Conservation (phyloP, 805 yeast species). For the Suhomyces sp. region DNA sequence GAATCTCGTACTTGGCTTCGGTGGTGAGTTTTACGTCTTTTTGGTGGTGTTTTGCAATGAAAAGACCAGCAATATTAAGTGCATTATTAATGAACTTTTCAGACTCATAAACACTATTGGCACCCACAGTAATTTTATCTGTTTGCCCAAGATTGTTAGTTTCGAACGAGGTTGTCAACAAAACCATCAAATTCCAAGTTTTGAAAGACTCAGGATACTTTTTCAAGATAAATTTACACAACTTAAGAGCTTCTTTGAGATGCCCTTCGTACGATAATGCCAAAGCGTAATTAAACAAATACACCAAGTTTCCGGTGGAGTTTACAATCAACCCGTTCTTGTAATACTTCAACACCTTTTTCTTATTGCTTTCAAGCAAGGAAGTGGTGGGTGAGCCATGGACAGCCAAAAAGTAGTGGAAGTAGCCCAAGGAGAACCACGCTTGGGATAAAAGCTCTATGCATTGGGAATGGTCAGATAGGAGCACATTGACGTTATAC, state of each 20-base stretch:
- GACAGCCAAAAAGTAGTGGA: slow-evolving; percentile 25
- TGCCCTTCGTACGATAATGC: slow-evolving; percentile 44
- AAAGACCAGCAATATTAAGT: slow-evolving; percentile 40
- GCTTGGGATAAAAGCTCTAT: slow-evolving; percentile 30
- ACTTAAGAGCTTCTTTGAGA: slow-evolving; percentile 41
- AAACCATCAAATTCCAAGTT: slow-evolving; percentile 65
- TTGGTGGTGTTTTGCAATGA: slow-evolving; percentile 26
- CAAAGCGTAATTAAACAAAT: slow-evolving; percentile 47
- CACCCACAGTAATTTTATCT: no score
- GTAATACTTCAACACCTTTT: slow-evolving; percentile 21
- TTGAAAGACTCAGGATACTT: slow-evolving; percentile 54
- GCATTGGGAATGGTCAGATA: slow-evolving; percentile 25
- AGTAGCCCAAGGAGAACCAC: slow-evolving; percentile 38
- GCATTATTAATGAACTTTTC: slow-evolving; percentile 56
- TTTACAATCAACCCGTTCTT: slow-evolving; percentile 37
- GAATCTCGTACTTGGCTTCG: slow-evolving; percentile 45
- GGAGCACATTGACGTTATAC: slow-evolving; percentile 31
- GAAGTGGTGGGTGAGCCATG: slow-evolving; percentile 23
- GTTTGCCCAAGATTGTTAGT: slow-evolving; percentile 40
- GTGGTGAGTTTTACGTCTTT: slow-evolving; percentile 22
- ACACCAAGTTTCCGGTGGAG: slow-evolving; percentile 28
- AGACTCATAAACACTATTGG: slow-evolving; percentile 39
- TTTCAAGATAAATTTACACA: slow-evolving; percentile 49
- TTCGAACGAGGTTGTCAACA: slow-evolving; percentile 62
- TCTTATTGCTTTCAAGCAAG: slow-evolving; percentile 14